phyloP scores from a whole-genome alignment of 2,329 filamentous ascomycete genomes.

The Fusarium sp. region DNA sequence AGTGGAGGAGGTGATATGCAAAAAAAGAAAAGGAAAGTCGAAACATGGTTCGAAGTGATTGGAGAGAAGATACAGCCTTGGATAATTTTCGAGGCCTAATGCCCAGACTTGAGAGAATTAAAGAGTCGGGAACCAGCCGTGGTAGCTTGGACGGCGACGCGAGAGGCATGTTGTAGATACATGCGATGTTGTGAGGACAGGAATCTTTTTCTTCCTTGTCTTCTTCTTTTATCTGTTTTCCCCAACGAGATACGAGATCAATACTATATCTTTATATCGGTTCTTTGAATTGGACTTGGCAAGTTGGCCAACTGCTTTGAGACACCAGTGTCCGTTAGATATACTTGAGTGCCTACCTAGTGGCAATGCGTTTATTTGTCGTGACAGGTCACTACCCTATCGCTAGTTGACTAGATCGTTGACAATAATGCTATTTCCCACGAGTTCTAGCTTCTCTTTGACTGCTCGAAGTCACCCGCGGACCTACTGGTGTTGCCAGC shows the following conservation, averaged over 20 bases:
- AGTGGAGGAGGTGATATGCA: conserved; percentile 13
- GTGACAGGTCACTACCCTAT: conserved; percentile 58
- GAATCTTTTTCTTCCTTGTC: conserved; percentile 23
- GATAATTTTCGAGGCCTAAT: conserved; percentile 38
- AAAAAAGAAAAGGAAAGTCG: conserved; percentile 18
- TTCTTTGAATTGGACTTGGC: conserved; percentile 10
- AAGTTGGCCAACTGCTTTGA: too few species aligned
- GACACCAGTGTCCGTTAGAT: too few species aligned
- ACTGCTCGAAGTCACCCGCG: conserved; percentile 66
- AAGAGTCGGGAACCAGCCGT: neutral
- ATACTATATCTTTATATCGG: conserved; percentile 44
- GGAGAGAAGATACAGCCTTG: conserved; percentile 19
- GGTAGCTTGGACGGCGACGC: conserved; percentile 10
- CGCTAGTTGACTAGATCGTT: conserved; percentile 63
- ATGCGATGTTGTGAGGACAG: conserved; percentile 21
- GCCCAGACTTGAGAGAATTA: conserved; percentile 19
- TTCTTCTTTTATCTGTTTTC: conserved; percentile 36
- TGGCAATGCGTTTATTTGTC: conserved; percentile 63
- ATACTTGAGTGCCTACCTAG: conserved; percentile 54
- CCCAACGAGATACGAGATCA: conserved; percentile 44
- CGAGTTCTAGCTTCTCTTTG: conserved; percentile 58
- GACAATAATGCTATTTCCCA: conserved; percentile 68
- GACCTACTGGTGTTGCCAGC: too few species aligned
- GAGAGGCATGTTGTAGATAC: conserved; percentile 15
- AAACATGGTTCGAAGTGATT: neutral